A percentile compares a stretch with the other conserved stretches of the same genome.
phyloP scores from a whole-genome alignment of 352 stramenopile genomes.

The Phytophthora vignae region DNA sequence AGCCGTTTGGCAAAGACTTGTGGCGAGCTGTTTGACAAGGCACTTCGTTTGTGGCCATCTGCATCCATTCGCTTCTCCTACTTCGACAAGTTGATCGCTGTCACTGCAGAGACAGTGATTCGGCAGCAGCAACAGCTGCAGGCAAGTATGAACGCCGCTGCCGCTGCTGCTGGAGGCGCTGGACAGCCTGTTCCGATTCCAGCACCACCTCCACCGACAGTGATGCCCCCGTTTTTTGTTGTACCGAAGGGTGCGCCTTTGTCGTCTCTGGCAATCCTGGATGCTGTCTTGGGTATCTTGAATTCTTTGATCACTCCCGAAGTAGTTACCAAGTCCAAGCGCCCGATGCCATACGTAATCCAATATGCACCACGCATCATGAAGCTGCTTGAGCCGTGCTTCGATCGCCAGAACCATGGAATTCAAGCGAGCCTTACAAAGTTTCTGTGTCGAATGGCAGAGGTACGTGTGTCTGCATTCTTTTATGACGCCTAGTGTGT shows the following conservation, averaged over 20 bases:
- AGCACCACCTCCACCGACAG: constrained; percentile 39
- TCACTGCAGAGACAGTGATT: constrained; percentile 87
- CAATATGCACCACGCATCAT: constrained; percentile 91
- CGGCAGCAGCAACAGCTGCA: constrained; percentile 74
- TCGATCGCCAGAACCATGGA: constrained; percentile 83
- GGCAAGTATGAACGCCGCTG: constrained; percentile 41
- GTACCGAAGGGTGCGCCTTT: constrained; percentile 85
- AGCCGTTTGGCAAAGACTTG: constrained; percentile 90
- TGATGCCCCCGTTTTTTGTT: constrained; percentile 84
- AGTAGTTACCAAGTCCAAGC: constrained; percentile 77
- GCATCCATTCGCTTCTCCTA: constrained; percentile 90
- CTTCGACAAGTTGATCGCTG: constrained; percentile 92
- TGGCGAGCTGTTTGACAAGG: constrained; percentile 89
- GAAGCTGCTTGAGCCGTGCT: constrained; percentile 91
- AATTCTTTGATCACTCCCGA: constrained; percentile 85
- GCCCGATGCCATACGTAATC: constrained; percentile 82
- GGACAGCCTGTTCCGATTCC: constrained; percentile 40
- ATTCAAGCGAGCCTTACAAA: constrained; percentile 76
- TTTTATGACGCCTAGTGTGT: background rate
- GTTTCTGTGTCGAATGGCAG: constrained; percentile 77
- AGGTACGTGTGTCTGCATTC: constrained; percentile 49
- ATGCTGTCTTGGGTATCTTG: constrained; percentile 88
- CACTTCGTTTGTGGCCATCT: constrained; percentile 86
- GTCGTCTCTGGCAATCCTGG: constrained; percentile 87
- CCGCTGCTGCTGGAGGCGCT: constrained; percentile 21